phyloP scores from a whole-genome alignment of 2,329 filamentous ascomycete species.

The Ophiostoma quercus region DNA sequence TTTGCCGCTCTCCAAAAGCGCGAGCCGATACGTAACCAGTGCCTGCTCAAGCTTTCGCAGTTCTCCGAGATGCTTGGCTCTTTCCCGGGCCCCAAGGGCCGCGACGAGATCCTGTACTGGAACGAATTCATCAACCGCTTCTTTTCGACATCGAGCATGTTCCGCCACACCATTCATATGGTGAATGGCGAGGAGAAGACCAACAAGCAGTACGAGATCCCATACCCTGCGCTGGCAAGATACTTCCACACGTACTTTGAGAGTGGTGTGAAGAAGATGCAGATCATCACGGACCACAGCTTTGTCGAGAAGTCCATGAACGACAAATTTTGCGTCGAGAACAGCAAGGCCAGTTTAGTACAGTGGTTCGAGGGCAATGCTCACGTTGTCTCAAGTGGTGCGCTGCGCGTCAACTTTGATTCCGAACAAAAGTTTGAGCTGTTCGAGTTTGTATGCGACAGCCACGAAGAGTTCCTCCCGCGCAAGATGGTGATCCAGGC shows the following conservation, averaged over 20 bases:
- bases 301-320: constrained; percentile 51
- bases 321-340: constrained; percentile 69
- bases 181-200: constrained; percentile 50
- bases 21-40: constrained; percentile 52
- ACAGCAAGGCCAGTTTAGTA: constrained; percentile 70
- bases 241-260: constrained; percentile 89
- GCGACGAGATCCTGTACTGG: constrained; percentile 72
- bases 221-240: constrained; percentile 71
- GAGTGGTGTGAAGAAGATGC: constrained; percentile 78
- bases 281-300: constrained; percentile 72
- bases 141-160: constrained; percentile 71
- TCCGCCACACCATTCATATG: constrained; percentile 65
- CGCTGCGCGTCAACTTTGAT: constrained; percentile 74
- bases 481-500: constrained; percentile 59
- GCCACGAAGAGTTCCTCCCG: constrained; percentile 79
- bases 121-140: constrained; percentile 71
- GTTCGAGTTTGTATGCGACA: constrained; percentile 71
- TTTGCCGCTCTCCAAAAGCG: constrained; percentile 42
- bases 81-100: constrained; percentile 50
- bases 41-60: constrained; percentile 55
- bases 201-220: constrained; percentile 82
- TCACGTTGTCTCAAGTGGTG: constrained; percentile 75
- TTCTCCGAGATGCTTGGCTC: constrained; percentile 59
- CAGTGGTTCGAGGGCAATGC: constrained; percentile 84
- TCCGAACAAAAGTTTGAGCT: constrained; percentile 73